Conservation (phyloP, 2,329 filamentous ascomycete genomes). For the Arachnomyces sp. region DNA sequence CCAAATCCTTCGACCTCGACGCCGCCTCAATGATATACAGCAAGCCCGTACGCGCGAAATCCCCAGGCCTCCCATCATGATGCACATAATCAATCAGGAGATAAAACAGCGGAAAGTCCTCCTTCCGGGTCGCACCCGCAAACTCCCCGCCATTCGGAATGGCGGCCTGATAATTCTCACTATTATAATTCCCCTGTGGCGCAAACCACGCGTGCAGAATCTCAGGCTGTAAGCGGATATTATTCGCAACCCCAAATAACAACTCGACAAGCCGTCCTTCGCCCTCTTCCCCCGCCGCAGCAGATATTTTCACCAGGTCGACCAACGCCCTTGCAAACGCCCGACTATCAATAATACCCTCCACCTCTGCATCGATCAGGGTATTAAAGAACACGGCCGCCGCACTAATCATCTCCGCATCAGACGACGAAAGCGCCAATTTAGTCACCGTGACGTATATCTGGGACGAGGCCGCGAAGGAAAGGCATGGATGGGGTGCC, state of each 20-base stretch:
- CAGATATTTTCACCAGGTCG: slow-evolving; percentile 69
- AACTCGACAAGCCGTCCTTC: slow-evolving; percentile 87
- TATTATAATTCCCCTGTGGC: slow-evolving; percentile 38
- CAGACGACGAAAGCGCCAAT: slow-evolving; percentile 75
- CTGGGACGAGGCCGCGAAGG: slow-evolving; percentile 75
- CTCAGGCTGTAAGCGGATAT: slow-evolving; percentile 80
- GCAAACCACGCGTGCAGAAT: slow-evolving; percentile 91
- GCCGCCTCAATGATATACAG: slow-evolving; percentile 94
- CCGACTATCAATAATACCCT: slow-evolving; percentile 81
- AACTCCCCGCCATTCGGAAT: slow-evolving; percentile 53
- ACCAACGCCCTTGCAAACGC: slow-evolving; percentile 81
- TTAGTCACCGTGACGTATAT: slow-evolving; percentile 85
- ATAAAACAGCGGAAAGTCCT: slow-evolving; percentile 94
- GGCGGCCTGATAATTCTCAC: slow-evolving; percentile 32
- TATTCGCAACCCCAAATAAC: slow-evolving; percentile 91
- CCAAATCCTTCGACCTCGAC: slow-evolving; percentile 69
- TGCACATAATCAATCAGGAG: slow-evolving; percentile 94
- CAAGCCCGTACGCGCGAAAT: slow-evolving; percentile 89
- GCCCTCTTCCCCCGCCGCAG: slow-evolving; percentile 62
- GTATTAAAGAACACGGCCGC: slow-evolving; percentile 82
- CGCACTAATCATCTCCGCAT: slow-evolving; percentile 77
- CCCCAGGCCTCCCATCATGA: slow-evolving; percentile 85
- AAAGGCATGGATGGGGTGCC: slow-evolving; percentile 82
- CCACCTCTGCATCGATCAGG: slow-evolving; percentile 91
- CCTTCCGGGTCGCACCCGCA: slow-evolving; percentile 74